These are phyloP conservation scores for Pleurotus sapidus DNA, from an alignment of 768 basidiomycete species.

Conservation along the genomic window DNA sequence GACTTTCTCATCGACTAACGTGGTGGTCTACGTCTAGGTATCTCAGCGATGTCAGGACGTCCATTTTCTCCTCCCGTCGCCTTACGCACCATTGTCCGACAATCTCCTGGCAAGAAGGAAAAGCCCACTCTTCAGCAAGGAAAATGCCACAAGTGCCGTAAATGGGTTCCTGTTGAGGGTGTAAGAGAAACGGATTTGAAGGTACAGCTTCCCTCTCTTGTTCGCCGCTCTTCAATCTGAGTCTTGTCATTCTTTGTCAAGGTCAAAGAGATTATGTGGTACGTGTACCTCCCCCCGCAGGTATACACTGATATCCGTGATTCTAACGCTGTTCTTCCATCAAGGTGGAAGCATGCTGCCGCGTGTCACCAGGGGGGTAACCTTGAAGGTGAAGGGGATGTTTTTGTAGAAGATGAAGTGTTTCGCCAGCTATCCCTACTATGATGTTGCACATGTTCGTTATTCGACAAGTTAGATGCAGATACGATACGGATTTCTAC, in stretches of 20 bases:
- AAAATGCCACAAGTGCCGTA: constrained; percentile 72
- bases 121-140: constrained; percentile 61
- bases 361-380: constrained; percentile 63
- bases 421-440: constrained; percentile 18
- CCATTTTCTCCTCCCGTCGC: constrained; percentile 78
- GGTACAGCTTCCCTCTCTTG: constrained; percentile 31
- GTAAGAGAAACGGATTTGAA: constrained; percentile 73
- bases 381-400: constrained; percentile 54
- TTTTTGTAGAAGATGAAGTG: constrained; percentile 53
- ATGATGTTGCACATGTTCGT: neutral
- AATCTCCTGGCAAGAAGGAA: constrained; percentile 55
- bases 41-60: constrained; percentile 61
- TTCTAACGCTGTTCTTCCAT: neutral
- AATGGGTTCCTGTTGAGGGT: constrained; percentile 73
- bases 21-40: constrained; percentile 40
- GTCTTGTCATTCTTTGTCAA: constrained; percentile 17
- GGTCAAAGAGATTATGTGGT: constrained; percentile 81
- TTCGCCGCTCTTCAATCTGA: neutral
- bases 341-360: constrained; percentile 84
- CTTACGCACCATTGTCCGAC: constrained; percentile 49
- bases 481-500: too few species aligned
- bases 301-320: neutral
- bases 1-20: neutral
- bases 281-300: constrained; percentile 19
- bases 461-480: too few species aligned